Evolutionary conservation across 2,329 filamentous ascomycete genomes (phyloP).

Genomic region (Penicillium olsonii): DNA sequence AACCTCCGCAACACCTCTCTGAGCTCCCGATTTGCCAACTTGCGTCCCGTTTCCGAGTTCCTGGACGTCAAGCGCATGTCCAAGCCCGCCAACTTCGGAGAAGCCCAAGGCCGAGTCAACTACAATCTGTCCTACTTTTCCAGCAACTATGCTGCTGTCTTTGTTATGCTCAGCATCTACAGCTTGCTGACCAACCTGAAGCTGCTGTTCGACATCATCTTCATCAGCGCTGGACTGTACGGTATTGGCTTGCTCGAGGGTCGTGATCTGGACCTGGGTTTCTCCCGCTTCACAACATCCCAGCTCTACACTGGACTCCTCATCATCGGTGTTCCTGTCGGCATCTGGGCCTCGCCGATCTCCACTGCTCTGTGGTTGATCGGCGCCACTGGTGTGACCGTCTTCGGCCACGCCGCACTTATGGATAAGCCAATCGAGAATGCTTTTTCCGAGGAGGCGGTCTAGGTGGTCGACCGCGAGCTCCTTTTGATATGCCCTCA

Average conservation of each 20-base stretch:
- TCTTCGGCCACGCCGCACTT: slow-evolving; percentile 90
- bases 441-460: slow-evolving; percentile 99
- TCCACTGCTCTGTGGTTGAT: slow-evolving; percentile 90
- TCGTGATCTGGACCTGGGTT: slow-evolving; percentile 82
- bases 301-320: slow-evolving; percentile 92
- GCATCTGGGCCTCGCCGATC: slow-evolving; percentile 82
- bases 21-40: slow-evolving; percentile 82
- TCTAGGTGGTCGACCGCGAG: slow-evolving; percentile 99
- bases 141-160: slow-evolving; percentile 95
- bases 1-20: slow-evolving; percentile 78
- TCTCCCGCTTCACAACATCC: slow-evolving; percentile 78
- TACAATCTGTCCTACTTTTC: slow-evolving; percentile 98
- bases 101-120: slow-evolving; percentile 89
- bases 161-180: slow-evolving; percentile 95
- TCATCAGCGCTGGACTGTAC: slow-evolving; percentile 84
- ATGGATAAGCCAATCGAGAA: slow-evolving; percentile 99
- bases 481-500: slow-evolving; percentile 86
- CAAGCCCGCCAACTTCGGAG: slow-evolving; percentile 87
- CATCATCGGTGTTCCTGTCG: slow-evolving; percentile 79
- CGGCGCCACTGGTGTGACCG: slow-evolving; percentile 89
- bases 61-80: slow-evolving; percentile 93
- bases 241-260: slow-evolving; percentile 89
- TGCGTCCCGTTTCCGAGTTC: slow-evolving; percentile 89
- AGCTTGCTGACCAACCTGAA: slow-evolving; percentile 83
- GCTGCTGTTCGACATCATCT: slow-evolving; percentile 87